Evolutionary conservation across 1,139 yeast genomes (phyloP).

Genomic region (Yamadazyma pseudoaaseri): DNA sequence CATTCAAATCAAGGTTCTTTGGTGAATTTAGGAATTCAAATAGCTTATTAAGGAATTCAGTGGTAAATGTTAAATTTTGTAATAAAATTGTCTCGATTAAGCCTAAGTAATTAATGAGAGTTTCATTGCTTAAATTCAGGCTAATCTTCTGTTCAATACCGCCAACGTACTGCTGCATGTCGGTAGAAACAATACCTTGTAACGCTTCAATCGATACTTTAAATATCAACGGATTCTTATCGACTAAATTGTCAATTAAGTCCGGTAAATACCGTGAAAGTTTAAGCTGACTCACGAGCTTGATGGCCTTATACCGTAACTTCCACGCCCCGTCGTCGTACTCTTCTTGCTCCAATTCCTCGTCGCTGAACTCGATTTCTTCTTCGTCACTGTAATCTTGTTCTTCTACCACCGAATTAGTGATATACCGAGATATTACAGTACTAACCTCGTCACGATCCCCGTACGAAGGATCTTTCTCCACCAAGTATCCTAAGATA

Average conservation of each 20-base stretch:
- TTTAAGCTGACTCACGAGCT: constrained; percentile 28
- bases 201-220: constrained; percentile 33
- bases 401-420: constrained; percentile 56
- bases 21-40: constrained; percentile 10
- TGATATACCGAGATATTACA: constrained; percentile 38
- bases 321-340: constrained; percentile 69
- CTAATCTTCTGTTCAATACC: constrained; percentile 10
- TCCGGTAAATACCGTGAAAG: constrained; percentile 6
- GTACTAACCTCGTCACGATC: neutral
- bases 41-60: constrained; percentile 8
- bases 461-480: neutral
- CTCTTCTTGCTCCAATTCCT: constrained; percentile 17
- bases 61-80: constrained; percentile 4
- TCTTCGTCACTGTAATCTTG: constrained; percentile 34
- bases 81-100: constrained; percentile 10
- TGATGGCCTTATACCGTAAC: constrained; percentile 56
- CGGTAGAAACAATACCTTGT: constrained; percentile 4
- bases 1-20: constrained; percentile 14
- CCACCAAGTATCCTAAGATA: constrained; percentile 34
- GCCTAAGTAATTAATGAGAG: constrained; percentile 7
- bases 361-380: constrained; percentile 38
- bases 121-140: constrained; percentile 13
- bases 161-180: constrained; percentile 3
- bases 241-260: constrained; percentile 23
- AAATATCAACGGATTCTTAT: constrained; percentile 41